A percentile compares a stretch with the other conserved stretches of the same genome.
phyloP scores from a whole-genome alignment of 202 grass and related monocot species.

The Panicum hallii region DNA sequence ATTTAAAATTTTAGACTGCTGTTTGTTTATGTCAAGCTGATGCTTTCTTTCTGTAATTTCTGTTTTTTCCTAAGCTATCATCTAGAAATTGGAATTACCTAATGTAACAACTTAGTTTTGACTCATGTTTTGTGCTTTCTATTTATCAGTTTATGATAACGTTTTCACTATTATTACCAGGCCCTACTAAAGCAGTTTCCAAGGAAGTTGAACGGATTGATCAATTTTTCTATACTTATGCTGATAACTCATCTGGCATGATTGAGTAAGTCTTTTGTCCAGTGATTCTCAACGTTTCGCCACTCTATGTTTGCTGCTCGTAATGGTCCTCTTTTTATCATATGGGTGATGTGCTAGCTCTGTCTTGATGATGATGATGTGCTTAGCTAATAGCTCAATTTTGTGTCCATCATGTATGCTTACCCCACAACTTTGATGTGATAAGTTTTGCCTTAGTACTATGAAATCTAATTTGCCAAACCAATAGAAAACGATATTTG shows the following conservation, averaged over 20 bases:
- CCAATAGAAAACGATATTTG: neutral
- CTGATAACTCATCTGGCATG: conserved; percentile 69
- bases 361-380: conserved; percentile 10
- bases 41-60: neutral
- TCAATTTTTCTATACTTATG: conserved; percentile 84
- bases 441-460: neutral
- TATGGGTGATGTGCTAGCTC: neutral
- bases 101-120: neutral
- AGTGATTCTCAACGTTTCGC: conserved; percentile 22
- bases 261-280: conserved; percentile 77
- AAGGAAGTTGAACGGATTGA: conserved; percentile 98
- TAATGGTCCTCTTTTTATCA: neutral
- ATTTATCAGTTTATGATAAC: conserved; percentile 35
- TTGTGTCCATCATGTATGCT: neutral
- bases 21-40: conserved; percentile 22
- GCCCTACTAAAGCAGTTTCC: conserved; percentile 78
- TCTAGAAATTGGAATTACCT: conserved; percentile 14
- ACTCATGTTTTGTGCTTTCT: conserved; percentile 7
- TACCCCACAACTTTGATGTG: neutral
- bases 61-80: conserved; percentile 24
- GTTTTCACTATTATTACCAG: conserved; percentile 52
- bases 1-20: conserved; percentile 17
- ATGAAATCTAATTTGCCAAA: neutral
- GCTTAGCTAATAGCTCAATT: neutral
- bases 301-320: conserved; percentile 33